Evolutionary conservation across 192 early-diverging fungal genomes (phyloP), one percentile per base, ranked within the genome.

Genomic region (Coemansia sp.): DNA sequence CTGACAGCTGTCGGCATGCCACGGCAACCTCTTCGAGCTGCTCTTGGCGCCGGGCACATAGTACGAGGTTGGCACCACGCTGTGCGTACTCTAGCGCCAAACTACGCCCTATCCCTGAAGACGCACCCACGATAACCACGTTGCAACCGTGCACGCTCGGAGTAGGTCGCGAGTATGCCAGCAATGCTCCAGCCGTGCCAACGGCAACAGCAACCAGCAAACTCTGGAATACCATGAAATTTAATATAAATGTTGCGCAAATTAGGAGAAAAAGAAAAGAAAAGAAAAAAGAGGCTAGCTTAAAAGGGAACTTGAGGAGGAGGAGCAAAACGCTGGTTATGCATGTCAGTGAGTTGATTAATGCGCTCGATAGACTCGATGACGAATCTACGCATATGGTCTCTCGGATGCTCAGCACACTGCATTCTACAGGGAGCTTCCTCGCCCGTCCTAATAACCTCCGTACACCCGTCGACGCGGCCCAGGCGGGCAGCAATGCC

Each of bases 91-190:
- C 78, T 3, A 89, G 78, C 6, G 94, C 92, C 23, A 89, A 63
- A 26, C 86, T 76, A 4, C 77, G 74, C 1, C 94, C 94, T 38
- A 95, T 94, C 2, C 94, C 94, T 43, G 88, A 89, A 16, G 90
- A 92, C 21, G 90, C 91, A 0, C 94, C 94, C 23, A 95, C 84
- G 59, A 93, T 88, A 3, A 92, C 87, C 4, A 92, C 91, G 40
- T 73, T 62, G 59, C 86, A 80, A 0, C 72, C 68, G 10, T 30
- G 23, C 3, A 76, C 58, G 16, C 65, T 68, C 0, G 82, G 70
- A 0, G 63, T 68, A 5, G 76, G 66, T 9, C 65, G 68, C 50
- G 70, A 33, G 26, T 9, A n/a, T 44, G 53, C 58, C 17, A 57
- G 50, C 16, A 40, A 9, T 23, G 11, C 58, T 1, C 28, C 49